A percentile compares a stretch with the other conserved stretches of the same genome.
Conservation (phyloP, 2,329 filamentous ascomycete species). For the Colletotrichum horii region DNA sequence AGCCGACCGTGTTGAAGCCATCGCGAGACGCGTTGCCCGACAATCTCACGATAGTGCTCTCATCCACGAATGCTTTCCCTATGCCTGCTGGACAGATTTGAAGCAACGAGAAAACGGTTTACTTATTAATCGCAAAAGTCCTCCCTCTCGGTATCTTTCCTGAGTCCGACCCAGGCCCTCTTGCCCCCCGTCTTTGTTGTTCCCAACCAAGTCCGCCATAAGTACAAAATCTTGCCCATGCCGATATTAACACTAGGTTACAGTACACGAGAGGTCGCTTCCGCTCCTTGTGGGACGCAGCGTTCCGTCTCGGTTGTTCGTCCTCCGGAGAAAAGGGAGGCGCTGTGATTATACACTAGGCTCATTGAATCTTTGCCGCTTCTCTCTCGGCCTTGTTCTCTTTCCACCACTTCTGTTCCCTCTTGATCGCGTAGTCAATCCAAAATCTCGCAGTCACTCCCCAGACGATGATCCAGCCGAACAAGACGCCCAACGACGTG, state of each 20-base stretch:
- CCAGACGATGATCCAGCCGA: constrained; percentile 19
- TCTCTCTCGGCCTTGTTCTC: constrained; percentile 16
- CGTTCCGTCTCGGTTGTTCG: background rate
- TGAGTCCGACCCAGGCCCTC: background rate
- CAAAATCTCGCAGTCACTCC: constrained; percentile 11
- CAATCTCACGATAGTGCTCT: background rate
- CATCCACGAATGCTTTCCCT: background rate
- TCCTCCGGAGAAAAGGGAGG: background rate
- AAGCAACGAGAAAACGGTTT: background rate
- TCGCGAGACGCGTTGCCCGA: background rate
- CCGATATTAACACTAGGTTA: constrained; percentile 19
- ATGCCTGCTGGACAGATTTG: background rate
- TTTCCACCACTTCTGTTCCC: constrained; percentile 18
- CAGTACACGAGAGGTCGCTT: background rate
- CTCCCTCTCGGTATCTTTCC: constrained; percentile 7
- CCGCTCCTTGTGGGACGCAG: background rate
- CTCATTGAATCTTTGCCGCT: constrained; percentile 16
- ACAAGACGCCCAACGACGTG: constrained; percentile 9
- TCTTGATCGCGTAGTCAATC: constrained; percentile 15
- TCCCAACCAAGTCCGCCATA: background rate
- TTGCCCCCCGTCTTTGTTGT: background rate
- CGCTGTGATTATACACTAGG: constrained; percentile 19
- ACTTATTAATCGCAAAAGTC: constrained; percentile 4
- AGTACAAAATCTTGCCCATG: constrained; percentile 1
- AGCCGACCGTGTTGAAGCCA: background rate